phyloP scores from a whole-genome alignment of 768 basidiomycete genomes.

The Macrolepiota dolichaula region DNA sequence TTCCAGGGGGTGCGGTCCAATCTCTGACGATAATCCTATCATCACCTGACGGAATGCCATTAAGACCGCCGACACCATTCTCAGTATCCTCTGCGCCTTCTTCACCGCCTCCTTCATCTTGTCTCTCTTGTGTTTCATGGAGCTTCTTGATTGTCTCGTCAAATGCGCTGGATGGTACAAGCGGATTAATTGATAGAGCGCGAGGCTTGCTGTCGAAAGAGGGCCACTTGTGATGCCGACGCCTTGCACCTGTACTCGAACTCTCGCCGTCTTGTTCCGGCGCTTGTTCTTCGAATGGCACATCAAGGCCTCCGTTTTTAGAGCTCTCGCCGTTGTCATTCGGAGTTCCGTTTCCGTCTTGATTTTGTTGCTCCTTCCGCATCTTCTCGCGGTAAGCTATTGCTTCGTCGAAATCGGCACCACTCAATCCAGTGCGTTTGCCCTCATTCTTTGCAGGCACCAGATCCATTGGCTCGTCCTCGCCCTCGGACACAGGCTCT shows the following conservation, averaged over 20 bases:
- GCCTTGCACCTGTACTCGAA: slow-evolving; percentile 22
- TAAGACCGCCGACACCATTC: slow-evolving; percentile 27
- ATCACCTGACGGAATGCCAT: slow-evolving; percentile 30
- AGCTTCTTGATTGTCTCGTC: slow-evolving; percentile 81
- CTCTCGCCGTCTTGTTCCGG: slow-evolving; percentile 15
- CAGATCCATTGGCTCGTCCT: slow-evolving; percentile 66
- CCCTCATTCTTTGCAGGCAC: slow-evolving; percentile 79
- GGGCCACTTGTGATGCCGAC: slow-evolving; percentile 23
- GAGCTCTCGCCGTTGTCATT: slow-evolving; percentile 19
- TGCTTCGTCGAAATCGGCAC: slow-evolving; percentile 76
- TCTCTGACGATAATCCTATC: slow-evolving; percentile 61
- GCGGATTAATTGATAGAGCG: slow-evolving; percentile 73
- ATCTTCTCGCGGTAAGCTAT: slow-evolving; percentile 82
- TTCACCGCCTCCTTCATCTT: slow-evolving; percentile 20
- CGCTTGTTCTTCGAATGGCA: slow-evolving; percentile 10
- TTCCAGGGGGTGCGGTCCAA: slow-evolving; percentile 81
- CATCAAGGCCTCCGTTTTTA: slow-evolving; percentile 19
- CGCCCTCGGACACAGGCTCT: slow-evolving; percentile 94
- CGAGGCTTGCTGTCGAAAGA: slow-evolving; percentile 25
- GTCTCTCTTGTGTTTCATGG: slow-evolving; percentile 27
- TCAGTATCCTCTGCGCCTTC: slow-evolving; percentile 21
- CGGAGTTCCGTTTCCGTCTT: slow-evolving; percentile 24
- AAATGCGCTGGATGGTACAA: slow-evolving; percentile 79
- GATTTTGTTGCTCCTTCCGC: slow-evolving; percentile 46
- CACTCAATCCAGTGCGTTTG: slow-evolving; percentile 72